Evolutionary conservation across 2,329 filamentous ascomycete genomes (phyloP), one percentile per base, ranked within the genome.

Genomic region (Alternaria brassicae): DNA sequence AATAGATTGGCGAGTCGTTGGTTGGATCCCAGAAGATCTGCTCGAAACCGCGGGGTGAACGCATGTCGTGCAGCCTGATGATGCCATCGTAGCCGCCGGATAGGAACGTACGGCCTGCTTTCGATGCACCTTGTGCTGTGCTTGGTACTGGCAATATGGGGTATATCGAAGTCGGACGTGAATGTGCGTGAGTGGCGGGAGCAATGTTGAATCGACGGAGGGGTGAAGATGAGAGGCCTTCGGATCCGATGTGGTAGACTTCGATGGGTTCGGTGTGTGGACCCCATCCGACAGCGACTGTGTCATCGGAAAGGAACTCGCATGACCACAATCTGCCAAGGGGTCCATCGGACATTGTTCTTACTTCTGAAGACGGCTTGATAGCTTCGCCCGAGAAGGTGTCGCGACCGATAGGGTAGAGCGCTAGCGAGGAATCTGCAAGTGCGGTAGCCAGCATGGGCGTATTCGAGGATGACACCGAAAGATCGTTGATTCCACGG

Each of bases 31-130:
- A 73, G 70, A 84, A 89, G 13, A 78, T 76, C n/a, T 75, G 74
- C 53, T 84, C 83, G 42, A 79, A 82, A 12, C 78, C 74, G 19
- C 75, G 71, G 3, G 81, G 78, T 1, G 84, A 84, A 34, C 87
- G 85, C 55, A 88, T 74, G 65, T 90, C 88, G 68, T 89, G 86
- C 6, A 89, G 80, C 65, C 86, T 81, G 6, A 77, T 78, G 37
- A 82, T 78, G 10, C 86, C 84, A 68, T 88, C 85, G 51, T 86
- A 85, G 71, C 85, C 86, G 8, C 86, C 86, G 30, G 84, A 84
- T 2, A 89, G 76, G 58, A 89, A 88, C 0, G 86, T 74, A 45
- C 85, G 76, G 2, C 83, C 83, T 4, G 79, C 65, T 17, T 70
- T 73, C 10, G 73, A 75, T 19, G 73, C 70, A 10, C 66, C 71